Evolutionary conservation across 2,329 filamentous ascomycete genomes (phyloP).

Genomic region (Neofusicoccum sp.): DNA sequence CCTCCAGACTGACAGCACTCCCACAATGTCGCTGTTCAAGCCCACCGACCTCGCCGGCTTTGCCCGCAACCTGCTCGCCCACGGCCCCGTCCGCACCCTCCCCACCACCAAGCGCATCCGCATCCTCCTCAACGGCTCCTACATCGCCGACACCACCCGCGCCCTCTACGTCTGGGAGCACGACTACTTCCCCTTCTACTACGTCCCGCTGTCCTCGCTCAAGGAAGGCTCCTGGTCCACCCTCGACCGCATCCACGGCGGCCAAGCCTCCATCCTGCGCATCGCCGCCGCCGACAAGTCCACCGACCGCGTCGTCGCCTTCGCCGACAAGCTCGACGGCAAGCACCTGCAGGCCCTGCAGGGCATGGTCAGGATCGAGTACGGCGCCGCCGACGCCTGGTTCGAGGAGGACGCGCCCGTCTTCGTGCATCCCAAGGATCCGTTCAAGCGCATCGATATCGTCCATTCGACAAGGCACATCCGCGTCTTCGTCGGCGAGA

Average conservation of each 20-base stretch:
- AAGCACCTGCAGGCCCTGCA: constrained; percentile 23
- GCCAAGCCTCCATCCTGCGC: constrained; percentile 12
- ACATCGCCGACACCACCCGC: constrained; percentile 36
- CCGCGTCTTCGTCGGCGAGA: constrained; percentile 53
- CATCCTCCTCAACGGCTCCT: constrained; percentile 36
- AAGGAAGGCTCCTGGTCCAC: background rate
- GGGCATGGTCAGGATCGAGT: constrained; percentile 36
- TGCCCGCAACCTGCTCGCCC: constrained; percentile 39
- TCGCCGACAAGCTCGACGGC: constrained; percentile 26
- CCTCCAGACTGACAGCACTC: too few species aligned
- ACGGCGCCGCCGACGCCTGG: constrained; percentile 38
- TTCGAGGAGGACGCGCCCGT: constrained; percentile 64
- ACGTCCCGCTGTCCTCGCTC: constrained; percentile 2
- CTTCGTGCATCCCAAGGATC: constrained; percentile 67
- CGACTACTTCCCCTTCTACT: constrained; percentile 38
- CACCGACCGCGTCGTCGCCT: constrained; percentile 33
- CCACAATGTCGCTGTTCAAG: constrained; percentile 48
- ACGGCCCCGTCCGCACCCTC: constrained; percentile 27
- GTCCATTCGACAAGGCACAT: constrained; percentile 58
- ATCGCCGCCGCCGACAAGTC: constrained; percentile 27
- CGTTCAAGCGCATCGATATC: constrained; percentile 66
- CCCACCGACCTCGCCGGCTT: constrained; percentile 28
- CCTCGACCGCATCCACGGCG: background rate
- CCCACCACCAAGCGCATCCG: constrained; percentile 30
- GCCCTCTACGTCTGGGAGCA: constrained; percentile 44